Conservation (phyloP, 75 land plant genomes). For the Cunninghamia lanceolata region DNA sequence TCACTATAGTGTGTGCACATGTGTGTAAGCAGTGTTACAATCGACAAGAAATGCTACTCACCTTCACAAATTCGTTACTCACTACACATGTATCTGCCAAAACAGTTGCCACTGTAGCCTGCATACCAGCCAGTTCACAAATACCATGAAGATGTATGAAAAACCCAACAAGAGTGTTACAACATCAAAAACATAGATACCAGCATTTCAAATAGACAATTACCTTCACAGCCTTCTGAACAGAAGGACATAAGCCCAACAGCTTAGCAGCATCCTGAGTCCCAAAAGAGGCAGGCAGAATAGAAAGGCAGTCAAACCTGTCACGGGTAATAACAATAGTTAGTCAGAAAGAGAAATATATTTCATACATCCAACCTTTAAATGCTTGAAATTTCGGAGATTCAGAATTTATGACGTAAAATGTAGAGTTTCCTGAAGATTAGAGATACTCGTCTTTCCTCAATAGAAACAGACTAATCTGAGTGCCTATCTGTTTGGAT, state of each 20-base stretch:
- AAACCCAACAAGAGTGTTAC: neutral
- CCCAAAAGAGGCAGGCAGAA: constrained; percentile 70
- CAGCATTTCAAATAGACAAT: constrained; percentile 3
- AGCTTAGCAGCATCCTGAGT: constrained; percentile 71
- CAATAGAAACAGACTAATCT: neutral
- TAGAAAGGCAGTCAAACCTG: constrained; percentile 86
- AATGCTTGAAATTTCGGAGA: neutral
- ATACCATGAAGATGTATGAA: neutral
- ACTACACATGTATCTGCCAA: constrained; percentile 80
- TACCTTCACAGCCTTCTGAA: constrained; percentile 81
- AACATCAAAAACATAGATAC: constrained; percentile 2
- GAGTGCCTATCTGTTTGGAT: neutral
- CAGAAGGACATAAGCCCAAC: constrained; percentile 73
- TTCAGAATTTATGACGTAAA: neutral
- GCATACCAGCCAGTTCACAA: neutral
- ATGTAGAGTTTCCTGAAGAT: neutral
- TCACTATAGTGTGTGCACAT: neutral
- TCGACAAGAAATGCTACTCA: constrained; percentile 14
- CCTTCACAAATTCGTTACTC: constrained; percentile 77
- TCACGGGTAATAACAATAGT: constrained; percentile 5
- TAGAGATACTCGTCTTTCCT: neutral
- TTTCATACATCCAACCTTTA: neutral
- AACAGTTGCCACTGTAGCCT: constrained; percentile 29
- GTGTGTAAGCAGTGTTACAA: neutral
- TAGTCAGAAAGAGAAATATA: constrained; percentile 8